Conservation (phyloP, 108 stramenopile species). For the Skeletonema menzelii region DNA sequence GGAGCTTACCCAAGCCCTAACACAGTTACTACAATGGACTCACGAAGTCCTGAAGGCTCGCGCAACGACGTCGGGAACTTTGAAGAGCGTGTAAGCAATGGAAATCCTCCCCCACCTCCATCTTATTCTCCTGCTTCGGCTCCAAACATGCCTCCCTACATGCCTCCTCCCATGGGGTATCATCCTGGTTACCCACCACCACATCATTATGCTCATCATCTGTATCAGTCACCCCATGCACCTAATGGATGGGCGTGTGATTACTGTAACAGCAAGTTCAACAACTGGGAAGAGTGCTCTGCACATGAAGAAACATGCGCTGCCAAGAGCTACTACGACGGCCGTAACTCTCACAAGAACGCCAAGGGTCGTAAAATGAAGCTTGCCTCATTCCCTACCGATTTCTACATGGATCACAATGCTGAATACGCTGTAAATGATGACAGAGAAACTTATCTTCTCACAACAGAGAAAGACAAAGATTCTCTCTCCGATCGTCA, state of each 20-base stretch:
- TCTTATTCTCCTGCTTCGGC: background rate
- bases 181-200: background rate
- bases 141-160: background rate
- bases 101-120: background rate
- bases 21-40: conserved; percentile 18
- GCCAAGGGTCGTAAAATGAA: conserved; percentile 29
- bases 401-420: conserved; percentile 16
- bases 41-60: conserved; percentile 44
- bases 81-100: conserved; percentile 33
- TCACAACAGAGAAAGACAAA: conserved; percentile 68
- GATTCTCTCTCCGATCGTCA: conserved; percentile 84
- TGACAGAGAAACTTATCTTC: conserved; percentile 53
- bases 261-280: conserved; percentile 79
- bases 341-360: conserved; percentile 13
- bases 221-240: conserved; percentile 10
- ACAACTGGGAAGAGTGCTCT: conserved; percentile 80
- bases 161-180: conserved; percentile 16
- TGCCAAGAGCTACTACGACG: conserved; percentile 13
- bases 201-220: background rate
- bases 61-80: conserved; percentile 30
- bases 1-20: conserved; percentile 7
- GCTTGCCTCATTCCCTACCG: conserved; percentile 22
- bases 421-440: conserved; percentile 40
- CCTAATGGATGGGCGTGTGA: conserved; percentile 71
- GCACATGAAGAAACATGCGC: conserved; percentile 75